Evolutionary conservation across 2,329 filamentous ascomycete genomes (phyloP), one percentile per base, ranked within the genome.

Genomic region (Colletotrichum australisinense): DNA sequence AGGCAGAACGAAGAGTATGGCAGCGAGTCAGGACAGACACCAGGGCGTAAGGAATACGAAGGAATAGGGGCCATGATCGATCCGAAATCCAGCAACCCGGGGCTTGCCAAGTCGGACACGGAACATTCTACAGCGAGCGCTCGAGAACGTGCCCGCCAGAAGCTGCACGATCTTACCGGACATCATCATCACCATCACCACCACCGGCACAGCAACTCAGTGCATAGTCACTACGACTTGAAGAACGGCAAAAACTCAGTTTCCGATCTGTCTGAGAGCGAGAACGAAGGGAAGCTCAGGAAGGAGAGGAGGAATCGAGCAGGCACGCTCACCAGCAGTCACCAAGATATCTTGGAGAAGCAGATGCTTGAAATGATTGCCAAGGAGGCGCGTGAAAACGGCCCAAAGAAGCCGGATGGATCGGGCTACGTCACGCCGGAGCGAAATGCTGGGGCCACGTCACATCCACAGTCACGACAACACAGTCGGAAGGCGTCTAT

Each of bases 321-420:
- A 19, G 86, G 84, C 12, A 90, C 88, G 1, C 83, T 87, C 67
- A 86, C 85, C 59, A 88, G 85, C 75, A 85, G 81, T 57, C 84
- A 84, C 28, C 87, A 86, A 73, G 87, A 90, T 69, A 81, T 91
- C 14, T 80, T 92, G 14, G 88, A 90, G 74, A 90, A 89, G 78
- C 90, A 91, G 77, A 91, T 92, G 89, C 81, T 87, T 71, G 89
- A 91, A 70, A 88, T 91, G 83, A 85, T 91, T 73, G 87, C 87
- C 6, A 86, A 86, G 73, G 89, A 92, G 78, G 85, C 84, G 6
- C 80, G 81, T 14, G 84, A 86, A 56, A 82, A 83, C 53, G 84
- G 86, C 28, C 77, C 82, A 16, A 53, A 55, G 26, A 68, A 35
- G 16, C n/a, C 64, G 1, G 49, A 52, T 5, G 55, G 49, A 16